Evolutionary conservation across 306 rosid genomes (phyloP), one percentile per base, ranked within the genome.

Genomic region (Sechiopsis laciniata): DNA sequence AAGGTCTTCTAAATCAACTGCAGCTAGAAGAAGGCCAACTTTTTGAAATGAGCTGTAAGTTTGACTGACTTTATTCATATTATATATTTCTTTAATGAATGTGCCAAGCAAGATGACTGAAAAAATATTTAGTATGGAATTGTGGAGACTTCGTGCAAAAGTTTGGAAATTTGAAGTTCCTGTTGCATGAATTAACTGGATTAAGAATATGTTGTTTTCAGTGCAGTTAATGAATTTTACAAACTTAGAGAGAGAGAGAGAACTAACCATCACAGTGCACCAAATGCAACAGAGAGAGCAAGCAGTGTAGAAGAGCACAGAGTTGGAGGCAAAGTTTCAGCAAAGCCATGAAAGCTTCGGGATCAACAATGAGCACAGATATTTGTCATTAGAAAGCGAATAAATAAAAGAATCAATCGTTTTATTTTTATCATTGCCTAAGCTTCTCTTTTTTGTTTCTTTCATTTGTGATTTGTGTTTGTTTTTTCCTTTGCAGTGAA

Each of bases 1-100:
- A 20, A 67, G 19, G 37, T 67, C 72, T 17, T 67, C 72, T 46
- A 67, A 45, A 45, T 67, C 12, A 67, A 67, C 72, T 67, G 72
- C 72, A 45, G 55, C 37, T 67, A 46, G 17, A 67, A 46, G 12
- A 35, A 16, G 51, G 37, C 12, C 37, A 20, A 45, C 55, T 10
- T 37, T 17, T 8, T 11, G 55, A 12, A 67, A 20, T 13, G 19
- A 46, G 37, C 17, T 20, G 71, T 40, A 64, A 67, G 72, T 67
- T 46, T 21, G 56, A 67, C 19, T 6, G 55, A 46, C 56, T 46
- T 20, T 66, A 10, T 66, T 40, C 35, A 42, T 20, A 10, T 56
- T 6, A 2, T 45, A 3, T 20, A 17, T 66, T 66, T 66, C 55
- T 45, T 46, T 42, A 19, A 46, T 66, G 11, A 45, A 66, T 20